Base-by-base conservation (phyloP, 805 yeast genomes). In the Saturnispora quitensis region DNA sequence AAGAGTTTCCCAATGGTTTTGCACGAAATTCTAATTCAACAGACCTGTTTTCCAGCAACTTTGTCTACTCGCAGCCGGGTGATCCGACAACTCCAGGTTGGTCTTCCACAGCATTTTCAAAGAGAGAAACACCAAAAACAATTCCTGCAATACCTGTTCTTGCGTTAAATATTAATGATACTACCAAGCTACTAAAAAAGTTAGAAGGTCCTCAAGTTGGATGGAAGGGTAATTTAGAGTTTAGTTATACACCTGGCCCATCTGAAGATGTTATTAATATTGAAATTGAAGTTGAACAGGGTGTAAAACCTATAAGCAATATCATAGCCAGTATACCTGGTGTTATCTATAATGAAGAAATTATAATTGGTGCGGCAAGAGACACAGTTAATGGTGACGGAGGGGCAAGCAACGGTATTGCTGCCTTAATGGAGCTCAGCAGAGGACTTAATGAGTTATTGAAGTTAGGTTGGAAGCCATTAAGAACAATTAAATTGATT, bases 61-160 rank as follows among this genome's bases (percentile, higher is more conserved):
- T 71, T 55, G 70, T 81, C 51, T 75, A 80, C 3, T 78, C 77
- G 33, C 72, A 73, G 48, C 88, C 89, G 0, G 90, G 90, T 12
- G 91, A 84, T 61, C 90, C 90, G 35, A 81, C 89, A 0, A 82
- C 89, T 2, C 87, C 88, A 7, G 88, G 87, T 3, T 79, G 78
- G 68, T 75, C 87, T 2, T 77, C 86, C 22, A 76, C 75, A 31
- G 61, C 61, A 7, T 62, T 70, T 42, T 66, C 69, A 6, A 73
- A 68, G 52, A 60, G 78, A 45, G 53, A 63, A 4, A 8, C n/a
- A 12, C 77, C 81, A 0, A 59, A 63, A 18, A 69, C 67, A 28
- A 66, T 77, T 5, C 83, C 84, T 0, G 65, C 66, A 31, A 76
- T 81, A 8, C 84, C 84, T 0, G 76, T 80, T 0, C 56, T 80